These are phyloP conservation scores for Phialemoniopsis sp. DNA, from an alignment of 2,329 filamentous ascomycete species.

Conservation along the genomic window DNA sequence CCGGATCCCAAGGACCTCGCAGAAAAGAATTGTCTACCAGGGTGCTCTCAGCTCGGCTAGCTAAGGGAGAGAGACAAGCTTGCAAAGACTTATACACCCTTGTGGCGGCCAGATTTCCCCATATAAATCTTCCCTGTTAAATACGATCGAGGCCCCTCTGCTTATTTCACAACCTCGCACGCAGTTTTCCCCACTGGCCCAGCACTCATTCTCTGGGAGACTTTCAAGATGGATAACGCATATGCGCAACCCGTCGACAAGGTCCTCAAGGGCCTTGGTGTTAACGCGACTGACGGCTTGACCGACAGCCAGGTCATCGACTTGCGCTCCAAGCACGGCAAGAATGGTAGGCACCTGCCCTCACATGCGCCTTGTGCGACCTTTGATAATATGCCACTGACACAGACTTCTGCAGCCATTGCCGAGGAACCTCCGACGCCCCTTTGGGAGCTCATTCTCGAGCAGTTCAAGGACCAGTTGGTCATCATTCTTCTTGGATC, in stretches of 20 bases:
- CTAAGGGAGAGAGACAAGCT: no score
- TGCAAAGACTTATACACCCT: no score
- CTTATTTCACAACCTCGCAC: no score
- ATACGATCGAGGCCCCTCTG: no score
- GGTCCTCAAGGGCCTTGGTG: slow-evolving; percentile 55
- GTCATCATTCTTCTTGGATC: slow-evolving; percentile 93
- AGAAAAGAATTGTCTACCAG: no score
- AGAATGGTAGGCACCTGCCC: slow-evolving; percentile 53
- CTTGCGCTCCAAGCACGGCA: slow-evolving; percentile 56
- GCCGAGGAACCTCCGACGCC: slow-evolving; percentile 92
- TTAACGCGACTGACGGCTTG: slow-evolving; percentile 51
- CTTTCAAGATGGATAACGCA: slow-evolving; percentile 53
- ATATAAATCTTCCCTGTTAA: no score
- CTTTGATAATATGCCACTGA: slow-evolving; percentile 1
- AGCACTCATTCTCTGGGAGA: no score
- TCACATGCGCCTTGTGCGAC: slow-evolving; percentile 1
- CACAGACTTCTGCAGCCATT: slow-evolving; percentile 40
- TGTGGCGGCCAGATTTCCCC: no score
- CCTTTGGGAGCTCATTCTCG: slow-evolving; percentile 91
- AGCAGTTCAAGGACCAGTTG: slow-evolving; percentile 99
- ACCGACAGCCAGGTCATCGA: slow-evolving; percentile 53
- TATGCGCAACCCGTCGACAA: slow-evolving; percentile 53
- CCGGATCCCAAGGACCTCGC: no score
- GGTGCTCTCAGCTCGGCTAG: no score
- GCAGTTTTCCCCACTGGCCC: no score